Evolutionary conservation across 495 filamentous ascomycete species (phyloP), one percentile per base, ranked within the genome.

Genomic region (Astrocystis sublimbata): DNA sequence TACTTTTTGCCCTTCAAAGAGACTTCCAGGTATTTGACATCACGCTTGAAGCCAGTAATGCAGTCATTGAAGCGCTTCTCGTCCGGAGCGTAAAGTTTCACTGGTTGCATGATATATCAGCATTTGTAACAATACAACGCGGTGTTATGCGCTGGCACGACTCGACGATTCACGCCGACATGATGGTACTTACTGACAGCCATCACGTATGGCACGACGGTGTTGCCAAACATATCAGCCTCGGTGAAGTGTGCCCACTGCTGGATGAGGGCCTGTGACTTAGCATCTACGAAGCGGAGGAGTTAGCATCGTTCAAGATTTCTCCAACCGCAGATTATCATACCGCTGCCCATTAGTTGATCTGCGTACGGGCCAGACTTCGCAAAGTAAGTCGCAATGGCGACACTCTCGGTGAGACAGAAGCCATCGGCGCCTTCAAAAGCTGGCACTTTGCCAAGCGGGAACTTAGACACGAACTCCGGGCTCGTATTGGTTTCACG

Each of bases 391-490:
- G 73, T 69, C 9, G 78, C 73, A 69, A 88, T 88, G 61, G 85
- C 85, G 35, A 78, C 75, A 52, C 79, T 78, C 62, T 86, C 85
- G 66, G 78, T 66, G 41, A 87, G 62, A 60, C 21, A 60, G 63
- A 81, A 74, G 46, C 84, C 85, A 63, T 86, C 82, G 53, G 81
- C 72, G 50, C 69, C 75, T 63, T 83, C 79, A 68, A 87, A 82
- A 47, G 78, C 79, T 40, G 85, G 85, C 19, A 86, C 80, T 60
- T 86, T 87, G 71, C 85, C 85, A 23, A 81, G 57, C 15, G 85
- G 84, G 75, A 87, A 88, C 67, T 87, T 88, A 75, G 82, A 63
- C 24, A 83, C 71, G 75, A 79, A 86, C 2, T 80, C 79, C 6
- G 79, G 76, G 15, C 75, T 73, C 15, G 62, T 63, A 75, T 85